Conservation (phyloP, 2,329 filamentous ascomycete genomes). For the Botrytis pseudocinerea region DNA sequence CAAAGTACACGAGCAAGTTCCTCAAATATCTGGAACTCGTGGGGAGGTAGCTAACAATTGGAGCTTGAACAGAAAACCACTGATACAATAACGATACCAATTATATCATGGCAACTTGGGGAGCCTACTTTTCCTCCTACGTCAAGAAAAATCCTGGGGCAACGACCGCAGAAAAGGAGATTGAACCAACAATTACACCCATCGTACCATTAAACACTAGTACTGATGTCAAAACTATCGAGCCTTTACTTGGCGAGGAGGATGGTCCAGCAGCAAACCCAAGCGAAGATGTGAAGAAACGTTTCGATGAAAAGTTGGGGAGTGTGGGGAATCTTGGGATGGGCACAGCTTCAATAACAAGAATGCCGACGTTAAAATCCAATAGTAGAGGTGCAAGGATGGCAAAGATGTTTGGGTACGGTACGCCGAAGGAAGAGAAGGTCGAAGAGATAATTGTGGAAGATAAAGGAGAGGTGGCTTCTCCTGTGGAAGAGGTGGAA, state of each 20-base stretch:
- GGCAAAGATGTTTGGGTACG: constrained; percentile 33
- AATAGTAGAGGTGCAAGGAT: constrained; percentile 29
- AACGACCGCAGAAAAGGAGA: constrained; percentile 6
- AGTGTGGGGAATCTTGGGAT: constrained; percentile 20
- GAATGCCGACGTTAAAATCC: constrained; percentile 20
- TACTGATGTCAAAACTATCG: background rate
- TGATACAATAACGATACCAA: background rate
- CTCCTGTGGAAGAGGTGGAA: background rate
- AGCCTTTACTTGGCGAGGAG: background rate
- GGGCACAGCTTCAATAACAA: background rate
- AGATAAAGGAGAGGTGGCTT: background rate
- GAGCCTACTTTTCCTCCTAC: constrained; percentile 30
- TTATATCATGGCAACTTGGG: constrained; percentile 31
- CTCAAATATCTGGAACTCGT: background rate
- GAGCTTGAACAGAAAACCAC: background rate
- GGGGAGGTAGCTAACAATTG: background rate
- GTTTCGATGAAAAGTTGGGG: constrained; percentile 12
- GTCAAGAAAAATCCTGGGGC: constrained; percentile 28
- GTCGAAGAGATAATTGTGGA: background rate
- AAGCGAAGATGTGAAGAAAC: constrained; percentile 6
- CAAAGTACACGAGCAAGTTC: background rate
- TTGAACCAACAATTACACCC: background rate
- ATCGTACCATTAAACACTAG: background rate
- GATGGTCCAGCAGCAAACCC: background rate
- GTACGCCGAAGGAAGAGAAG: constrained; percentile 18